Evolutionary conservation across 2,329 filamentous ascomycete species (phyloP).

Genomic region (Cercospora berteroae): DNA sequence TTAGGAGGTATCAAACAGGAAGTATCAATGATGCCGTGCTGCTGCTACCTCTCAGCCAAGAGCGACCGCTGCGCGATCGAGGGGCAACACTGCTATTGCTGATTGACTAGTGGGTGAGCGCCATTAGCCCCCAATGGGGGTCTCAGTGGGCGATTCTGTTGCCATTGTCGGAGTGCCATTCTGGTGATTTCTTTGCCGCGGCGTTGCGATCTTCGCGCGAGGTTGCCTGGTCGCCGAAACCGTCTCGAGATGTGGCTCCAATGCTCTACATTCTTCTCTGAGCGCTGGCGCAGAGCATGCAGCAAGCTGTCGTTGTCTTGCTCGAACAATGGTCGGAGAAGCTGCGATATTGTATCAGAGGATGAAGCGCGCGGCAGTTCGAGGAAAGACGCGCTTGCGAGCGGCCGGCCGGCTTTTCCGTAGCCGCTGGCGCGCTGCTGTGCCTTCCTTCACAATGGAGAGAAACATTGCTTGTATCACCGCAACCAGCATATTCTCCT

Average conservation of each 20-base stretch:
- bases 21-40: background rate
- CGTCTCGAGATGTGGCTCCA: background rate
- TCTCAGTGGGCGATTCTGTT: background rate
- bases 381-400: background rate
- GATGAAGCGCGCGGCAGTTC: background rate
- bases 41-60: background rate
- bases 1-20: background rate
- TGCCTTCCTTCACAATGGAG: background rate
- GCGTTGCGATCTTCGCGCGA: background rate
- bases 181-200: background rate
- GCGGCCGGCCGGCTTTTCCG: background rate
- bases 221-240: background rate
- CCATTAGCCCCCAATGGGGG: background rate
- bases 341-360: background rate
- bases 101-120: background rate
- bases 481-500: background rate
- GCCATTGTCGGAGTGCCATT: background rate
- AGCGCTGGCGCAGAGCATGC: background rate
- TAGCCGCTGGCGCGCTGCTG: background rate
- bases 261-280: background rate
- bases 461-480: background rate
- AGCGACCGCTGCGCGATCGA: background rate
- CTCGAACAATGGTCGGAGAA: background rate
- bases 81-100: background rate
- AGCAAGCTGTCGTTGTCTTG: background rate